Evolutionary conservation across 1,284 basidiomycete genomes (phyloP).

Genomic region (Austroboletus novae-zelandiae): DNA sequence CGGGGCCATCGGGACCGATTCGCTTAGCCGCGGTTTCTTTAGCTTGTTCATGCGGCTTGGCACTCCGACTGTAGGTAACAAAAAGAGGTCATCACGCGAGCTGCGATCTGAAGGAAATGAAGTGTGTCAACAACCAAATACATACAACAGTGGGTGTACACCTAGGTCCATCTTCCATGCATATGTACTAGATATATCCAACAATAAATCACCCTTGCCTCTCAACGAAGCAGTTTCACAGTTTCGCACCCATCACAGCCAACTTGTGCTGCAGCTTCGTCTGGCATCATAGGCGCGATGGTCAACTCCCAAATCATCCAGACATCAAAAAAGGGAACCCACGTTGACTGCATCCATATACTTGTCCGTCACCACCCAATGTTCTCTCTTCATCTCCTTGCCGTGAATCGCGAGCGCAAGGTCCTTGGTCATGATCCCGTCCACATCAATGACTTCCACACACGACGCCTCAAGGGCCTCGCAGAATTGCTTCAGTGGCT

Average conservation of each 20-base stretch:
- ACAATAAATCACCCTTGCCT: conserved; percentile 9
- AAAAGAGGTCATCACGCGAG: not conserved
- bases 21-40: conserved; percentile 20
- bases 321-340: conserved; percentile 25
- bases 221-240: conserved; percentile 12
- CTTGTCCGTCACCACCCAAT: conserved; percentile 90
- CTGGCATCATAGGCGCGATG: conserved; percentile 30
- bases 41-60: conserved; percentile 23
- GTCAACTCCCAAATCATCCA: conserved; percentile 12
- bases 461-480: conserved; percentile 83
- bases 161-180: conserved; percentile 2
- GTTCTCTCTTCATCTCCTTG: conserved; percentile 85
- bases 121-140: conserved; percentile 2
- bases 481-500: conserved; percentile 75
- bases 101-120: not conserved
- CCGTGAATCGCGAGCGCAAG: conserved; percentile 94
- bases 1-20: conserved; percentile 1
- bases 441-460: conserved; percentile 88
- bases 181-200: conserved; percentile 9
- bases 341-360: conserved; percentile 91
- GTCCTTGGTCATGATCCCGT: conserved; percentile 96
- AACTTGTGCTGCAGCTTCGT: conserved; percentile 58
- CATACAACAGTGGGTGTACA: no score
- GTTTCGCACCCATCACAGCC: conserved; percentile 21
- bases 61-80: no score